Evolutionary conservation across 2,329 filamentous ascomycete genomes (phyloP).

Genomic region (Didymella keratinophila): DNA sequence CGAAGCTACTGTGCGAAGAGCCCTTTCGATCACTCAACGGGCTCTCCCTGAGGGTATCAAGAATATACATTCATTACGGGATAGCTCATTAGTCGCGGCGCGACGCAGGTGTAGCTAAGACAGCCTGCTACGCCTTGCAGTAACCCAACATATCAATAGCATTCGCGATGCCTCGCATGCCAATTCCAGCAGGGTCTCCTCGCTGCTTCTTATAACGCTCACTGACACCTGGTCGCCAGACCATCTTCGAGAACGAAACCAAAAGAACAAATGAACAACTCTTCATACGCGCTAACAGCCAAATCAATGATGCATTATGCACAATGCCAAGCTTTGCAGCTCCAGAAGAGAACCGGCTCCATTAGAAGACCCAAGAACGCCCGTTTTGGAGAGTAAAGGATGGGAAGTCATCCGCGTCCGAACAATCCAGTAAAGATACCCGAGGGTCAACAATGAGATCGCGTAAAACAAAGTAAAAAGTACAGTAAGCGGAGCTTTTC

Average conservation of each 20-base stretch:
- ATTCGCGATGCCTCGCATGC: neutral
- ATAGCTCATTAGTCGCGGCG: conserved; percentile 21
- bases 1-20: neutral
- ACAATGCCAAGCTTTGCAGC: conserved; percentile 18
- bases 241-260: neutral
- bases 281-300: conserved; percentile 15
- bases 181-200: neutral
- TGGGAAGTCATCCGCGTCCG: neutral
- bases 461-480: conserved; percentile 21
- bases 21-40: neutral
- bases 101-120: conserved; percentile 6
- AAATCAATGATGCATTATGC: conserved; percentile 20
- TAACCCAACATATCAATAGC: conserved; percentile 2
- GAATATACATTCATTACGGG: conserved; percentile 25
- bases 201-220: conserved; percentile 3
- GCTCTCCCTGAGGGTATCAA: conserved; percentile 11
- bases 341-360: conserved; percentile 13
- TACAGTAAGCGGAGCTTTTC: conserved; percentile 24
- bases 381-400: conserved; percentile 8
- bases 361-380: conserved; percentile 15
- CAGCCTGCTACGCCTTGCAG: conserved; percentile 5
- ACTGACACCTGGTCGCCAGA: conserved; percentile 1
- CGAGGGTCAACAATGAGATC: conserved; percentile 12
- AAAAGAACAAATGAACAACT: conserved; percentile 1
- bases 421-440: conserved; percentile 14